Evolutionary conservation across 495 filamentous ascomycete species (phyloP).

Genomic region (Aspergillus mulundensis): DNA sequence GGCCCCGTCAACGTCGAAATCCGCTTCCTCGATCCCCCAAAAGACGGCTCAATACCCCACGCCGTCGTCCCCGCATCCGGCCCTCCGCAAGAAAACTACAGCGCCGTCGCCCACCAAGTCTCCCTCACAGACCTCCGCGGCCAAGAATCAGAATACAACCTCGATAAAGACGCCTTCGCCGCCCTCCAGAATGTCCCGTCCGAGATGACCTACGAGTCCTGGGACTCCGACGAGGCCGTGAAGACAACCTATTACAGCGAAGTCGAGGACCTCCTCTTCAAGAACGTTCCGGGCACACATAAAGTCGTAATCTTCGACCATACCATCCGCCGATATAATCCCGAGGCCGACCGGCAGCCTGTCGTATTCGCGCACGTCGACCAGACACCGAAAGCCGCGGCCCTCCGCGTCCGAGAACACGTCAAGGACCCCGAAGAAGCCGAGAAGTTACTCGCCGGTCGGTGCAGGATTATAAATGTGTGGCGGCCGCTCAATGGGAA

Average conservation of each 20-base stretch:
- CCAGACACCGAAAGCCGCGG: conserved; percentile 62
- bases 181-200: conserved; percentile 46
- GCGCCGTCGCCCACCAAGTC: conserved; percentile 39
- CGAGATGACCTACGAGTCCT: conserved; percentile 45
- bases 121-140: conserved; percentile 62
- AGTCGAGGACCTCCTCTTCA: conserved; percentile 61
- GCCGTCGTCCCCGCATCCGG: conserved; percentile 64
- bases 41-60: conserved; percentile 59
- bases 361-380: conserved; percentile 77
- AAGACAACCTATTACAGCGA: conserved; percentile 73
- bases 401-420: conserved; percentile 60
- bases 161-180: conserved; percentile 71
- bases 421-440: conserved; percentile 53
- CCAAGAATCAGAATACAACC: conserved; percentile 54
- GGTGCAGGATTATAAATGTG: conserved; percentile 83
- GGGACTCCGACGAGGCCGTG: conserved; percentile 60
- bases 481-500: conserved; percentile 77
- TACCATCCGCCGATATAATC: conserved; percentile 66
- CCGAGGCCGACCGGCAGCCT: conserved; percentile 53
- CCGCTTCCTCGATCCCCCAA: conserved; percentile 61
- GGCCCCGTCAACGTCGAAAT: conserved; percentile 61
- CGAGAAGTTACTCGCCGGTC: conserved; percentile 52
- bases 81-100: conserved; percentile 52
- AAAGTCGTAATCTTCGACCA: conserved; percentile 81
- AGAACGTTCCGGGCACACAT: conserved; percentile 57